Conservation (phyloP, 1,284 basidiomycete genomes). For the Hemileia vastatrix region DNA sequence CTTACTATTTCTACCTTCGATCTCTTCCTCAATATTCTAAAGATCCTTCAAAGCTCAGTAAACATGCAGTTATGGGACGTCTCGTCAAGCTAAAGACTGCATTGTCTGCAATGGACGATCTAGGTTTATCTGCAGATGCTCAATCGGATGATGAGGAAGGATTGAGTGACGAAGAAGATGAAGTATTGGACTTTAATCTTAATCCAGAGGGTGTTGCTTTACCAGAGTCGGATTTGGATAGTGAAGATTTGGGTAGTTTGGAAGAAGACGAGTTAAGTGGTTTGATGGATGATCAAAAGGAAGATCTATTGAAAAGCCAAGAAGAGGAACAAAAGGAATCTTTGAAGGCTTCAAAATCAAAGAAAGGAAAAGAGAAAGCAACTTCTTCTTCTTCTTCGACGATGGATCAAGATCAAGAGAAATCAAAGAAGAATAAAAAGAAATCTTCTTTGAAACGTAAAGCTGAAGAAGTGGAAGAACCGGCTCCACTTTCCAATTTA, state of each 20-base stretch:
- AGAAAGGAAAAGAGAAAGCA: slow-evolving; percentile 21
- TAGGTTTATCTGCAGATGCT: slow-evolving; percentile 36
- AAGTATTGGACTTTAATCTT: slow-evolving; percentile 24
- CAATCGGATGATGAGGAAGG: slow-evolving; percentile 30
- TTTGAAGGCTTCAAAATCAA: slow-evolving; percentile 18
- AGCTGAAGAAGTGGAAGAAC: slow-evolving; percentile 25
- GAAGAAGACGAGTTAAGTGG: slow-evolving; percentile 35
- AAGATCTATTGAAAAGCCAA: slow-evolving; percentile 18
- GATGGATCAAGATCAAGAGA: slow-evolving; percentile 7
- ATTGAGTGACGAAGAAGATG: slow-evolving; percentile 18
- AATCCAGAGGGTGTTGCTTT: slow-evolving; percentile 24
- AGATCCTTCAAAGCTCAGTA: too few species aligned
- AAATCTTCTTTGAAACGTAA: slow-evolving; percentile 26
- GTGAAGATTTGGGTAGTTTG: slow-evolving; percentile 6
- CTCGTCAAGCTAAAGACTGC: slow-evolving; percentile 15
- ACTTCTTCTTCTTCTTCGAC: not conserved
- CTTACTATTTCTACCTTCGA: slow-evolving; percentile 84
- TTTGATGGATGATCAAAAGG: slow-evolving; percentile 32
- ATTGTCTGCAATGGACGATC: slow-evolving; percentile 29
- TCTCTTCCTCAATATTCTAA: slow-evolving; percentile 57
- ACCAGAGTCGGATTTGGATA: not conserved
- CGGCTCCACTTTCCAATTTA: not conserved
- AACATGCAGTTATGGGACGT: slow-evolving; percentile 25
- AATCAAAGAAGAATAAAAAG: slow-evolving; percentile 24
- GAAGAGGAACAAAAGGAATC: not conserved